Evolutionary conservation across 2,329 filamentous ascomycete genomes (phyloP).

Genomic region (Coniella lustricola): DNA sequence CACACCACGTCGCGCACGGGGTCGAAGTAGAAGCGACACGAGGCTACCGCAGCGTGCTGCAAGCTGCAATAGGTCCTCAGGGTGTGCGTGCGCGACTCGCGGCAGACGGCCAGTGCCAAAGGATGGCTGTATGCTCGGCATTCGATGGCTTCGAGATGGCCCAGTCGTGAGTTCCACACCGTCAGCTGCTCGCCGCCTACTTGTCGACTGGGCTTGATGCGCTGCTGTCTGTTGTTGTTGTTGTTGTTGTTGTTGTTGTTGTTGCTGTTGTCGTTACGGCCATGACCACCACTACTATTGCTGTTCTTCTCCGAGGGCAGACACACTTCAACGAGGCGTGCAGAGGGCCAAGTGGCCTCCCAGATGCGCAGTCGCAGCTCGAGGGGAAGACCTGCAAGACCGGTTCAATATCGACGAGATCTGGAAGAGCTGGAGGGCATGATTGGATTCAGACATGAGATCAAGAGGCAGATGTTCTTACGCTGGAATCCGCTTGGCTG

Average conservation of each 20-base stretch:
- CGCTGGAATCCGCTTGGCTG: constrained; percentile 7
- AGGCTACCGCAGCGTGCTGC: constrained; percentile 9
- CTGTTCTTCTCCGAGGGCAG: constrained; percentile 2
- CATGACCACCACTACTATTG: too few species aligned
- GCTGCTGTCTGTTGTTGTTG: not conserved
- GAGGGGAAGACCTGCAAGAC: constrained; percentile 8
- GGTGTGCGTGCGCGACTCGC: constrained; percentile 14
- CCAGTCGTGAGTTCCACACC: constrained; percentile 9
- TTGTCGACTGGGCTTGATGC: constrained; percentile 15
- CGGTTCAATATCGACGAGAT: too few species aligned
- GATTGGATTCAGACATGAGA: not conserved
- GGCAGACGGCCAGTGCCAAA: constrained; percentile 12
- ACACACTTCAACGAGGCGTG: constrained; percentile 12
- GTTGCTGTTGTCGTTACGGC: too few species aligned
- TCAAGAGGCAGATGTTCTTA: constrained; percentile 1
- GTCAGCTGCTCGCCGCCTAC: constrained; percentile 12
- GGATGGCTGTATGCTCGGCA: constrained; percentile 10
- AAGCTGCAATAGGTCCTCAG: constrained; percentile 12
- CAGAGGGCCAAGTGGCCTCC: constrained; percentile 15
- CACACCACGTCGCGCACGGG: constrained; percentile 13
- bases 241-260: too few species aligned
- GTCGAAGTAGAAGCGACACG: constrained; percentile 15
- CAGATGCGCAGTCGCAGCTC: constrained; percentile 15
- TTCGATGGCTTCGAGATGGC: constrained; percentile 6
- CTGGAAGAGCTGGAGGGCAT: not conserved